Base-by-base conservation (phyloP, 148 eudicot species). In the Oxyria digyna region DNA sequence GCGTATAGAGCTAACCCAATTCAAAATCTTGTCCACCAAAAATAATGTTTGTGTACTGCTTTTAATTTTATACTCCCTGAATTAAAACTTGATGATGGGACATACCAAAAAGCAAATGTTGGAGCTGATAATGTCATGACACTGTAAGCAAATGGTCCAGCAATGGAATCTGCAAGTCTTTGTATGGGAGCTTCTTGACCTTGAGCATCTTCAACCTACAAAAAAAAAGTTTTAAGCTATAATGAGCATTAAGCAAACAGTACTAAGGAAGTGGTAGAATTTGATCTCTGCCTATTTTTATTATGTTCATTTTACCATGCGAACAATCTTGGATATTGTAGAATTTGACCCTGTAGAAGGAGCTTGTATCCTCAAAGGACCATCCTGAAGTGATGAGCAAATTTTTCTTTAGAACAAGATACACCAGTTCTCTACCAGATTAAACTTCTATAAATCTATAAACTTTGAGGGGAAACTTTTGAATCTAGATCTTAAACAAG, bases 161-260 rank as follows among this genome's bases (percentile, higher is more conserved):
- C 98, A 74, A 92, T 87, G 70, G 85, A 79, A 86, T 92, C 98
- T 57, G 98, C 98, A 71, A 92, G 91, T 79, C 98, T 86, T 73
- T 92, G 98, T 67, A 92, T 89, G 62, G 98, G 98, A 74, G 98
- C 98, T 81, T 92, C 98, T 80, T 82, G 87, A 46, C 98, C 91
- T 83, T 92, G 98, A 69, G 98, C 98, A 77, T 92, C 98, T 84
- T 89, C 98, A 75, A 92, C 91, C 98, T 92, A 71, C 70, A 78
- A 74, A 69, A 42, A 1, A 74, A 29, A 29, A 71, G n/a, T n/a
- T n/a, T n/a, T n/a, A n/a, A n/a, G n/a, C n/a, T n/a, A n/a, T n/a
- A n/a, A n/a, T n/a, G n/a, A n/a, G n/a, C n/a, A n/a, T n/a, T n/a
- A n/a, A n/a, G n/a, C 18, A 14, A 43, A 43, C 48, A 13, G n/a